These are phyloP conservation scores for Tephrocybe rancida DNA, from an alignment of 768 basidiomycete genomes.

Conservation along the genomic window DNA sequence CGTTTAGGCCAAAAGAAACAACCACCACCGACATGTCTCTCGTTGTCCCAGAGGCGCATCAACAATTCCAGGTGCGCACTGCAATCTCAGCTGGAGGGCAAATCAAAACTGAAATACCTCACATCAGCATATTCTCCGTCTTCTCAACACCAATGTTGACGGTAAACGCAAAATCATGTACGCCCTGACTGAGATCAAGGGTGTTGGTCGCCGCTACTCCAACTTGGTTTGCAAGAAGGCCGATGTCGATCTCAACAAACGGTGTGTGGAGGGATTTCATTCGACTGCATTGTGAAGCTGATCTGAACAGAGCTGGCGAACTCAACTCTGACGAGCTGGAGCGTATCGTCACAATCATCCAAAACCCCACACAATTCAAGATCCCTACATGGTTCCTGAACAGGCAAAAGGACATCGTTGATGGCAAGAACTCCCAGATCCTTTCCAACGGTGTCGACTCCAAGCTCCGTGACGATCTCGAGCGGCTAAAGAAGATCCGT, in stretches of 20 bases:
- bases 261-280: conserved; percentile 54
- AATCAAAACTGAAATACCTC: conserved; percentile 1
- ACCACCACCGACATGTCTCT: conserved; percentile 82
- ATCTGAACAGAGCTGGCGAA: conserved; percentile 80
- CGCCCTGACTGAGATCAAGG: conserved; percentile 99
- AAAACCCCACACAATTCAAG: conserved; percentile 99
- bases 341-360: conserved; percentile 98
- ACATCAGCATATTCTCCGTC: conserved; percentile 94
- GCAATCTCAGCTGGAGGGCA: neutral
- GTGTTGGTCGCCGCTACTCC: conserved; percentile 98
- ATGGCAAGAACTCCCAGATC: conserved; percentile 96
- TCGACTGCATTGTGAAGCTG: neutral
- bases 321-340: conserved; percentile 99
- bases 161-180: conserved; percentile 99
- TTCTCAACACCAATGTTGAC: conserved; percentile 99
- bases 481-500: conserved; percentile 98
- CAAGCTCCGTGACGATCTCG: conserved; percentile 96
- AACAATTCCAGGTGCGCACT: conserved; percentile 85
- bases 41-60: conserved; percentile 93
- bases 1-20: conserved; percentile 20
- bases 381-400: conserved; percentile 99
- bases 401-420: conserved; percentile 97
- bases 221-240: conserved; percentile 99
- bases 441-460: conserved; percentile 97
- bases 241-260: conserved; percentile 97